A percentile compares a stretch with the other conserved stretches of the same genome.
These are phyloP conservation scores for Tulasnella sp. DNA, from an alignment of 768 basidiomycete genomes.

Conservation along the genomic window DNA sequence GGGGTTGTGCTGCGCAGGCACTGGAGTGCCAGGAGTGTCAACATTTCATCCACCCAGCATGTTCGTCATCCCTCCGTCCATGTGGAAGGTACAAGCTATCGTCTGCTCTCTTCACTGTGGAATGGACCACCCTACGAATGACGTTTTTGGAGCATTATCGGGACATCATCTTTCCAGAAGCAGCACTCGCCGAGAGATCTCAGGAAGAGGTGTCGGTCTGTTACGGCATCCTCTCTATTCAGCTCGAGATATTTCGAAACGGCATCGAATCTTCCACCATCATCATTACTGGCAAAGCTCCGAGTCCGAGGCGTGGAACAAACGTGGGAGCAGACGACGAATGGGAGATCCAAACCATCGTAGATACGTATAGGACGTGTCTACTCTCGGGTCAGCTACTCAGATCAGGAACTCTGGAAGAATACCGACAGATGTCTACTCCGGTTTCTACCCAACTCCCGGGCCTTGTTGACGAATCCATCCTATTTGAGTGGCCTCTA, in stretches of 20 bases:
- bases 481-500: constrained; percentile 60
- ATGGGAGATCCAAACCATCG: constrained; percentile 51
- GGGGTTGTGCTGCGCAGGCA: constrained; percentile 58
- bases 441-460: constrained; percentile 24
- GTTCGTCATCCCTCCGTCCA: constrained; percentile 29
- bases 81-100: constrained; percentile 36
- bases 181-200: constrained; percentile 38
- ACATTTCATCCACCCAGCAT: constrained; percentile 48
- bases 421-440: constrained; percentile 31
- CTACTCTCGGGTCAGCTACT: constrained; percentile 35
- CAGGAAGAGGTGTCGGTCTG: constrained; percentile 64
- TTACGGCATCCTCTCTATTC: constrained; percentile 50
- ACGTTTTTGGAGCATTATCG: constrained; percentile 47
- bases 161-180: constrained; percentile 33
- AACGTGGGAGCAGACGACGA: constrained; percentile 35
- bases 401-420: constrained; percentile 39
- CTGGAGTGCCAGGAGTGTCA: constrained; percentile 53
- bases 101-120: constrained; percentile 41
- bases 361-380: constrained; percentile 42
- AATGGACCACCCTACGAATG: constrained; percentile 41
- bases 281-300: constrained; percentile 22
- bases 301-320: no score
- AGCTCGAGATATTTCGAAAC: constrained; percentile 54
- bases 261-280: constrained; percentile 59
- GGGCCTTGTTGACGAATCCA: constrained; percentile 20